These are phyloP conservation scores for Ilyonectria mors-panacis DNA, from an alignment of 2,329 filamentous ascomycete species.

Conservation along the genomic window DNA sequence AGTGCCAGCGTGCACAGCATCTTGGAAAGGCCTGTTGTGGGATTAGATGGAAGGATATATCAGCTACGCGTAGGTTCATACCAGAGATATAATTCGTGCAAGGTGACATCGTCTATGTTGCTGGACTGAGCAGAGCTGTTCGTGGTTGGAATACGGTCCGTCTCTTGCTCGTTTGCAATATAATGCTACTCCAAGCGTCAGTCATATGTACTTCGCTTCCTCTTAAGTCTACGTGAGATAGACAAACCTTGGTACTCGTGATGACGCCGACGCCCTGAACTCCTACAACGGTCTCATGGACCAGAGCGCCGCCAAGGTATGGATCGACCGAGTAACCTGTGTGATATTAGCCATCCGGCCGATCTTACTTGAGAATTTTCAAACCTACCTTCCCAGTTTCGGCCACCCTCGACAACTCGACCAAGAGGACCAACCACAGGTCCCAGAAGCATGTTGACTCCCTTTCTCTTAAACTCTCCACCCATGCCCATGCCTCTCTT, in stretches of 20 bases:
- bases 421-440: conserved; percentile 6
- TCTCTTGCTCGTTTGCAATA: conserved; percentile 15
- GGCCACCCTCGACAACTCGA: conserved; percentile 4
- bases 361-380: neutral
- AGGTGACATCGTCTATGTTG: conserved; percentile 12
- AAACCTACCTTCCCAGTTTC: conserved; percentile 18
- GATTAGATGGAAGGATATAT: neutral
- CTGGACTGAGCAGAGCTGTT: neutral
- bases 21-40: conserved; percentile 4
- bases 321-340: conserved; percentile 6
- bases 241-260: neutral
- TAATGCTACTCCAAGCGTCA: conserved; percentile 8
- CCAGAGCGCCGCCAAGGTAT: conserved; percentile 6
- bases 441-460: neutral
- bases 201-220: neutral
- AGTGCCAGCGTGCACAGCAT: conserved; percentile 15
- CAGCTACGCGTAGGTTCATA: neutral
- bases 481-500: conserved; percentile 5
- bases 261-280: conserved; percentile 6
- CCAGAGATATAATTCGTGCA: conserved; percentile 20
- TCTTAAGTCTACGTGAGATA: neutral
- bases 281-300: neutral
- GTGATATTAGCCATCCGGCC: neutral
- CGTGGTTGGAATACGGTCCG: neutral
- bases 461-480: neutral